A percentile compares a stretch with the other conserved stretches of the same genome.
Evolutionary conservation across 108 stramenopile genomes (phyloP).

Genomic region (Cylindrotheca closterium): DNA sequence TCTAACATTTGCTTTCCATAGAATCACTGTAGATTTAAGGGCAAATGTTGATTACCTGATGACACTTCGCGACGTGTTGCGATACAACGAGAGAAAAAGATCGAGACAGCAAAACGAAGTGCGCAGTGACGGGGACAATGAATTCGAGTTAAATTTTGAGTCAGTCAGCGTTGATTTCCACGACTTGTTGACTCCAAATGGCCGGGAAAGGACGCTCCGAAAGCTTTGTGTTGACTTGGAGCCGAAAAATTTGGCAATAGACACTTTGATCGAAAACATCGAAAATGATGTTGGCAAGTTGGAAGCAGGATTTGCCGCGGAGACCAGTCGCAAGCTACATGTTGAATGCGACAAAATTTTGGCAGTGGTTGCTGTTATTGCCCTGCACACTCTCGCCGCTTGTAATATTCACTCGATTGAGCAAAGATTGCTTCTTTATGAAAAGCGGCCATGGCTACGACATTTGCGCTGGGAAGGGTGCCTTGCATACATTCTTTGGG

Average conservation of each 20-base stretch:
- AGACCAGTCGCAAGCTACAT: background rate
- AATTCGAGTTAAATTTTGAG: background rate
- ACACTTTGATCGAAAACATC: background rate
- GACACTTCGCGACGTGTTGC: constrained; percentile 41
- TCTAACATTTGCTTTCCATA: background rate
- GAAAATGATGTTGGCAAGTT: background rate
- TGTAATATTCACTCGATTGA: constrained; percentile 11
- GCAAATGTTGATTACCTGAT: constrained; percentile 48
- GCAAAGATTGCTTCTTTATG: constrained; percentile 12
- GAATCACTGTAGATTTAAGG: constrained; percentile 32
- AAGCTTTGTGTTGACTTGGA: constrained; percentile 5
- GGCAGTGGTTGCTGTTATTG: constrained; percentile 39
- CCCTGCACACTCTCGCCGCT: constrained; percentile 40
- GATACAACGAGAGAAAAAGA: constrained; percentile 39
- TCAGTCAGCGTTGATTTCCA: constrained; percentile 26
- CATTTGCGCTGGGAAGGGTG: constrained; percentile 79
- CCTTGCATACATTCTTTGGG: constrained; percentile 75
- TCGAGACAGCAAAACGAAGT: constrained; percentile 9
- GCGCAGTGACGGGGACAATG: background rate
- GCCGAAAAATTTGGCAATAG: background rate
- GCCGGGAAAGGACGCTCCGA: constrained; percentile 11
- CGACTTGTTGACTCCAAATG: constrained; percentile 12
- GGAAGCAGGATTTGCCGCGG: background rate
- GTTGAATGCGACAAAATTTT: constrained; percentile 69
- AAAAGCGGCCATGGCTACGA: constrained; percentile 68